A percentile compares a stretch with the other conserved stretches of the same genome.
These are phyloP conservation scores for Pezicula radicicola DNA, from an alignment of 2,329 filamentous ascomycete species.

Conservation along the genomic window DNA sequence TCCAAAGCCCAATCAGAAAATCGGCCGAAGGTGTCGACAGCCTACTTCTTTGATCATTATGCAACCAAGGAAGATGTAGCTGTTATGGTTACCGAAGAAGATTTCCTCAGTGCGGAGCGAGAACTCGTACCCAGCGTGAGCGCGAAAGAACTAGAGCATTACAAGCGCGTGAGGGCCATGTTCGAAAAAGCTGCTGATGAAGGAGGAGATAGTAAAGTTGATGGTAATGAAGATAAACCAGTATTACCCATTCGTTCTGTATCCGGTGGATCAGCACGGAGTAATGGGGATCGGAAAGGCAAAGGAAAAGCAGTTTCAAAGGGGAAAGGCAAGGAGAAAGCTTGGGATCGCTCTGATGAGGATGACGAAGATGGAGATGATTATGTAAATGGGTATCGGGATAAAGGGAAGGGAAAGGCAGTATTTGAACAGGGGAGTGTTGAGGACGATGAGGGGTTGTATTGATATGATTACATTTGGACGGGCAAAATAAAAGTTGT, in stretches of 20 bases:
- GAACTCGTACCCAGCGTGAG: constrained; percentile 95
- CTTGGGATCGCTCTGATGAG: constrained; percentile 28
- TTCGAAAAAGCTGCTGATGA: constrained; percentile 64
- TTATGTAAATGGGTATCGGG: constrained; percentile 9
- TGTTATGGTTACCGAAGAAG: constrained; percentile 84
- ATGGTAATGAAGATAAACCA: not conserved
- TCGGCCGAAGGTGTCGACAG: constrained; percentile 60
- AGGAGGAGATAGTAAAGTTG: constrained; percentile 30
- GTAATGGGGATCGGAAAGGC: constrained; percentile 1
- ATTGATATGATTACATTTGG: constrained; percentile 15
- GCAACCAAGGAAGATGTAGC: constrained; percentile 78
- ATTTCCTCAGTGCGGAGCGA: constrained; percentile 76
- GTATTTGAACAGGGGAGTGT: constrained; percentile 25
- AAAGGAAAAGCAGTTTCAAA: constrained; percentile 10
- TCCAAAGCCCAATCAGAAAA: constrained; percentile 25
- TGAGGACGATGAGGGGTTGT: constrained; percentile 32
- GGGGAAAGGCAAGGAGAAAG: constrained; percentile 16
- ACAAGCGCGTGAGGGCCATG: constrained; percentile 74
- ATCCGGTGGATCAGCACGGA: not conserved
- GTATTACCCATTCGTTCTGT: not conserved
- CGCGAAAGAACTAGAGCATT: constrained; percentile 86
- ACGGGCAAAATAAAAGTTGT: not conserved
- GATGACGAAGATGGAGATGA: constrained; percentile 30
- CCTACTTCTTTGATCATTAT: constrained; percentile 93
- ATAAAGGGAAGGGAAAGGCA: constrained; percentile 57